Evolutionary conservation across 208 protist genomes (phyloP).

Genomic region (Acanthamoeba castellanii): DNA sequence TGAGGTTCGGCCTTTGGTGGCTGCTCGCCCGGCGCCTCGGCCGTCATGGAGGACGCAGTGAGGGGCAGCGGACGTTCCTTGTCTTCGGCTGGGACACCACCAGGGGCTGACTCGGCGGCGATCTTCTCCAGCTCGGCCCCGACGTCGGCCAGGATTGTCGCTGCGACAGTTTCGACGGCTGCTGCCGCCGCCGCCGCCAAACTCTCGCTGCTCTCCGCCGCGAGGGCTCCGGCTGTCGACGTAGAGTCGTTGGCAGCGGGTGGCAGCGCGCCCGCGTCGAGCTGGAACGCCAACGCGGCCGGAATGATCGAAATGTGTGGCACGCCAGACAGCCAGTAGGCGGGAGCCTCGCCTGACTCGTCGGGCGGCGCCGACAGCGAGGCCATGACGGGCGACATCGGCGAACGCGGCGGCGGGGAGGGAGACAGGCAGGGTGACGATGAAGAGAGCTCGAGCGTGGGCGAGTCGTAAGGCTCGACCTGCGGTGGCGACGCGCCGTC

Average conservation of each 20-base stretch:
- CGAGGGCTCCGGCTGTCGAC: background rate
- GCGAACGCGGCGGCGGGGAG: constrained; percentile 5
- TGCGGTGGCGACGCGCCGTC: background rate
- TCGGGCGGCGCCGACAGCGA: background rate
- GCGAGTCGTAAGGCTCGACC: background rate
- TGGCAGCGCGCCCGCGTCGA: background rate
- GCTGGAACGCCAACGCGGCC: background rate
- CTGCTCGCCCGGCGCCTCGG: too few species aligned
- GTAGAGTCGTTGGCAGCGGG: background rate
- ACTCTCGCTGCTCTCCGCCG: background rate
- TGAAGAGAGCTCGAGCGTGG: constrained; percentile 14
- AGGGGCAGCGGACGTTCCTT: too few species aligned
- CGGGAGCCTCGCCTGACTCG: background rate
- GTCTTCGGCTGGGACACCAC: too few species aligned
- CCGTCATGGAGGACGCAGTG: too few species aligned
- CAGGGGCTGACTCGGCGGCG: too few species aligned
- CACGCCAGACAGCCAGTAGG: background rate
- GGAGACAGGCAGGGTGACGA: constrained; percentile 7
- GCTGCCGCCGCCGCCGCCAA: background rate
- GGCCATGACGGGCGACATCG: background rate
- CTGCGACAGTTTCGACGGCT: background rate
- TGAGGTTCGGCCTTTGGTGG: too few species aligned
- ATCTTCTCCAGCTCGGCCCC: background rate
- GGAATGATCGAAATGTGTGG: constrained; percentile 21
- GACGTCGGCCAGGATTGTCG: background rate